These are phyloP conservation scores for Turnera subulata DNA, from an alignment of 345 rosid species.

Conservation along the genomic window DNA sequence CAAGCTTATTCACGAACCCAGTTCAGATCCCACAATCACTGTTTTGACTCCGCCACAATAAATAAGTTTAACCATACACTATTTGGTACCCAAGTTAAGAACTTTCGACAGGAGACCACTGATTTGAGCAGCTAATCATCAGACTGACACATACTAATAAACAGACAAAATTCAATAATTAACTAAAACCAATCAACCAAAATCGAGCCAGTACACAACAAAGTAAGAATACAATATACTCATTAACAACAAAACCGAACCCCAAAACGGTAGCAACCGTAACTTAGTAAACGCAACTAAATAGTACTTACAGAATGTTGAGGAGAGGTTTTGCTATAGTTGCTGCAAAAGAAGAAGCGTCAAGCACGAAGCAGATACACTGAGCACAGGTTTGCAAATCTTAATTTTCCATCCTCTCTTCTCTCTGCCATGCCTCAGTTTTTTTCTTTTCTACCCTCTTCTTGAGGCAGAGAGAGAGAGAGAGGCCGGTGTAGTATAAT, in stretches of 20 bases:
- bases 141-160: neutral
- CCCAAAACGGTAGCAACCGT: neutral
- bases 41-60: neutral
- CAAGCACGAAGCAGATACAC: slow-evolving; percentile 16
- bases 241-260: neutral
- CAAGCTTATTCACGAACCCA: neutral
- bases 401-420: slow-evolving; percentile 2
- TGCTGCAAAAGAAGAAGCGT: slow-evolving; percentile 6
- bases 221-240: neutral
- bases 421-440: slow-evolving; percentile 9
- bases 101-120: neutral
- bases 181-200: slow-evolving; percentile 3
- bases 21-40: slow-evolving; percentile 6
- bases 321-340: neutral
- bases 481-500: neutral
- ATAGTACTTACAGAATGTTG: slow-evolving; percentile 19
- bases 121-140: neutral
- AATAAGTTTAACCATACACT: neutral
- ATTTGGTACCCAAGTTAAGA: no score
- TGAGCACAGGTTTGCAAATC: neutral
- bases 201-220: neutral
- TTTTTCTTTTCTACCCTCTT: neutral
- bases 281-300: neutral
- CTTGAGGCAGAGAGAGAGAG: slow-evolving; percentile 3
- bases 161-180: slow-evolving; percentile 2